Conservation (phyloP, 1,284 basidiomycete species). For the Tetrapyrgos nigripes region DNA sequence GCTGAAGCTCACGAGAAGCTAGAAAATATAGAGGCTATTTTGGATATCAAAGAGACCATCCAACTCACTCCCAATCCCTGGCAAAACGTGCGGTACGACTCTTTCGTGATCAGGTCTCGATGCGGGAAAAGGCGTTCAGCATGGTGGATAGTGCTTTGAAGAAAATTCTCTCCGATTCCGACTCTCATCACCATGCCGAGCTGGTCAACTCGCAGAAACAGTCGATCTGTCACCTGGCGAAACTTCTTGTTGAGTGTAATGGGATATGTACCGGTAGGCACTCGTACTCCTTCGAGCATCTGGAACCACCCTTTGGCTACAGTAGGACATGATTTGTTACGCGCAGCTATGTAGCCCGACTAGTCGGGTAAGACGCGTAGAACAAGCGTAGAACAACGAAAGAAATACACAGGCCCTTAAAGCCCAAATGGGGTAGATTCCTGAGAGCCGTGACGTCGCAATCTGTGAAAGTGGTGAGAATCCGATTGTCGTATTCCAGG, state of each 20-base stretch:
- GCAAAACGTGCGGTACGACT: slow-evolving; percentile 63
- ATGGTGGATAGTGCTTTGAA: slow-evolving; percentile 55
- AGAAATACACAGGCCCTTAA: too few species aligned
- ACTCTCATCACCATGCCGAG: slow-evolving; percentile 43
- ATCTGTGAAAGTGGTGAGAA: too few species aligned
- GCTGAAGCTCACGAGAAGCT: slow-evolving; percentile 70
- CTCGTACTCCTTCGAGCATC: too few species aligned
- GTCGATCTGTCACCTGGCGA: slow-evolving; percentile 43
- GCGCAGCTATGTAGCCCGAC: too few species aligned
- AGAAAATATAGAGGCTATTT: slow-evolving; percentile 62
- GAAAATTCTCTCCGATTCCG: slow-evolving; percentile 44
- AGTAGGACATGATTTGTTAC: too few species aligned
- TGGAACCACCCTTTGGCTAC: too few species aligned
- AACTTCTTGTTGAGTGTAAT: slow-evolving; percentile 73
- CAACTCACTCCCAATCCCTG: slow-evolving; percentile 65
- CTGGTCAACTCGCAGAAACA: slow-evolving; percentile 29
- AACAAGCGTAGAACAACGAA: too few species aligned
- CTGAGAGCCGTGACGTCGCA: too few species aligned
- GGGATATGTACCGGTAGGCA: too few species aligned
- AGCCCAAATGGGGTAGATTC: too few species aligned
- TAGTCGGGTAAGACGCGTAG: too few species aligned
- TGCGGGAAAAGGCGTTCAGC: slow-evolving; percentile 45
- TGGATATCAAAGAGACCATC: slow-evolving; percentile 70
- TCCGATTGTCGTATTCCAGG: too few species aligned
- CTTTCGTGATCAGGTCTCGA: slow-evolving; percentile 47